Evolutionary conservation across 441 rosid genomes (phyloP), one percentile per base, ranked within the genome.

Genomic region (Caryocar brasiliense): DNA sequence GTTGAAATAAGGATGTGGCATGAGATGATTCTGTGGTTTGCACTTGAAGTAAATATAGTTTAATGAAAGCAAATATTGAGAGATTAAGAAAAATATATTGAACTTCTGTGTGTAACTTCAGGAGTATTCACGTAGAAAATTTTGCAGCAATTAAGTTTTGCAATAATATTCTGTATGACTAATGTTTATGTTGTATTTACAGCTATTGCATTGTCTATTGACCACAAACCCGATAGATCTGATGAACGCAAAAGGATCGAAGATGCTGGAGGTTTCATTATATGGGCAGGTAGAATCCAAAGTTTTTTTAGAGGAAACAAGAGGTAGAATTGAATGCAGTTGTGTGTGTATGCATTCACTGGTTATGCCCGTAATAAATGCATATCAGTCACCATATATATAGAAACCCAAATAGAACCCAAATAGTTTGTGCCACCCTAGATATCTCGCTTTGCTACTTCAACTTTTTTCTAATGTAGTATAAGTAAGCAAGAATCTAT

Each of bases 241-340:
- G 92, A 88, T 67, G 95, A 85, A 62, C 77, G 85, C 22, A 80
- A 79, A 67, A 68, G 96, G 72, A 88, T 88, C 61, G 87, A 88
- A 71, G 74, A 81, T 15, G 92, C 92, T 59, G 96, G 96, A 61
- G 95, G 96, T 24, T 82, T 88, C 29, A 55, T 88, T 30, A 68
- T 88, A 24, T 88, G 95, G 96, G 85, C 92, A 67, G 96, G 96
- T 85, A 48, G n/a, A n/a, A n/a, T n/a, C n/a, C n/a, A n/a, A n/a
- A n/a, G n/a, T n/a, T n/a, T n/a, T n/a, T n/a, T n/a, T n/a, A n/a
- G n/a, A n/a, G n/a, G n/a, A n/a, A n/a, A n/a, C n/a, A n/a, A n/a
- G n/a, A n/a, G n/a, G n/a, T n/a, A n/a, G 65, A 21, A 46, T 43
- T 65, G 29, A 15, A 15, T 2, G 21, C 21, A 4, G 40, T 11